Evolutionary conservation across 306 rosid species (phyloP).

Genomic region (Erythrophleum fordii): DNA sequence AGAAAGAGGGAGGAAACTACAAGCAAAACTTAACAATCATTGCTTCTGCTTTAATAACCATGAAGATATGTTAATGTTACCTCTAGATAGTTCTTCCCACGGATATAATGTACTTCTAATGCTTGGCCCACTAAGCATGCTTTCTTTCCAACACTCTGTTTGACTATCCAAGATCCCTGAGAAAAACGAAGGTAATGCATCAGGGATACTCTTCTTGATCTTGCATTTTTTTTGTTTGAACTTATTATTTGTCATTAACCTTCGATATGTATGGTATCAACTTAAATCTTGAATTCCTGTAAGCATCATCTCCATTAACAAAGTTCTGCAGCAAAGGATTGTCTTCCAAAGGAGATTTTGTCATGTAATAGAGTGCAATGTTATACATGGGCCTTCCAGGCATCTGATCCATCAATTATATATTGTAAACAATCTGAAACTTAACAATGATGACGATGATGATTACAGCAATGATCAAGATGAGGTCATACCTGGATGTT

Average conservation of each 20-base stretch:
- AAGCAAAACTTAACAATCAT: background rate
- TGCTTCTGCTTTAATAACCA: background rate
- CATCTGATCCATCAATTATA: constrained; percentile 48
- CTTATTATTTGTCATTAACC: constrained; percentile 28
- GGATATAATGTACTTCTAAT: constrained; percentile 60
- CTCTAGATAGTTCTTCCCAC: constrained; percentile 89
- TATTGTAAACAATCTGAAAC: background rate
- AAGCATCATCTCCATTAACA: constrained; percentile 88
- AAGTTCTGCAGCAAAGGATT: constrained; percentile 64
- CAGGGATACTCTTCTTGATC: constrained; percentile 17
- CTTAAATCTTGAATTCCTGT: constrained; percentile 88
- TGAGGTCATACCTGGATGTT: constrained; percentile 61
- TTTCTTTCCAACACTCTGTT: constrained; percentile 94
- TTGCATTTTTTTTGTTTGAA: background rate
- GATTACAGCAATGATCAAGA: constrained; percentile 8
- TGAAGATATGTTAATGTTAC: constrained; percentile 41
- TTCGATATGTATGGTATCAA: constrained; percentile 70
- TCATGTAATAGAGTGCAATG: constrained; percentile 78
- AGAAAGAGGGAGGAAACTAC: too few relatives aligned
- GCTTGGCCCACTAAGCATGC: constrained; percentile 89
- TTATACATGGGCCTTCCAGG: constrained; percentile 71
- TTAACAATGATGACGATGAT: constrained; percentile 5
- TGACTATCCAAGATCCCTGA: constrained; percentile 97
- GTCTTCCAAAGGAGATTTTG: constrained; percentile 74
- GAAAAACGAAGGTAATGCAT: constrained; percentile 26